These are phyloP conservation scores for Dioszegia hungarica DNA, from an alignment of 768 basidiomycete genomes.

Conservation along the genomic window DNA sequence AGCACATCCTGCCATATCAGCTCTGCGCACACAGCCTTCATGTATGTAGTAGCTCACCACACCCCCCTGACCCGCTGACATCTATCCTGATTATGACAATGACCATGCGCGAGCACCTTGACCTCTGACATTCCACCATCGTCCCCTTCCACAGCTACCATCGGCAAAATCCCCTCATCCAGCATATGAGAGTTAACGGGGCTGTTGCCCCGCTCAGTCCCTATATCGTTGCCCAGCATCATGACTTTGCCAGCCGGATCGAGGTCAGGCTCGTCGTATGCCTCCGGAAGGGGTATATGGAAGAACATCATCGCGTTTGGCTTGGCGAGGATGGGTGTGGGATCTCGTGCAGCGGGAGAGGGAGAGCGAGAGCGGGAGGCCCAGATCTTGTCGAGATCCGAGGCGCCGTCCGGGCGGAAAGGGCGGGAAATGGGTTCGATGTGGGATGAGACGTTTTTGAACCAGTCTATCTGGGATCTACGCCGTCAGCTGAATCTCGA, in stretches of 20 bases:
- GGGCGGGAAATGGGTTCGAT: slow-evolving; percentile 75
- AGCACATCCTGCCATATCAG: slow-evolving; percentile 35
- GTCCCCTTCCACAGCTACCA: slow-evolving; percentile 63
- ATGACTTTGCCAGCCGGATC: not conserved
- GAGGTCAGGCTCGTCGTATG: slow-evolving; percentile 65
- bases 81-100: slow-evolving; percentile 84
- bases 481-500: not conserved
- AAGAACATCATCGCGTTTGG: slow-evolving; percentile 97
- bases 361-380: no score
- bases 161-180: slow-evolving; percentile 68
- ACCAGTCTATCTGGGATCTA: slow-evolving; percentile 84
- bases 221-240: not conserved
- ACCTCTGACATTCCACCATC: slow-evolving; percentile 58
- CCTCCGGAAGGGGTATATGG: slow-evolving; percentile 87
- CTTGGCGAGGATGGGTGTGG: slow-evolving; percentile 62
- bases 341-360: slow-evolving; percentile 54
- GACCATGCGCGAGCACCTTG: slow-evolving; percentile 85
- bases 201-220: slow-evolving; percentile 21
- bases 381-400: slow-evolving; percentile 68
- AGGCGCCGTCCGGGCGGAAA: slow-evolving; percentile 69
- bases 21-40: not conserved
- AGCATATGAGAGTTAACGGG: slow-evolving; percentile 70
- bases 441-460: slow-evolving; percentile 68
- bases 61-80: slow-evolving; percentile 78
- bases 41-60: slow-evolving; percentile 72